phyloP scores from a whole-genome alignment of 2,329 filamentous ascomycete genomes.

The Rhynchosporium graminicola region DNA sequence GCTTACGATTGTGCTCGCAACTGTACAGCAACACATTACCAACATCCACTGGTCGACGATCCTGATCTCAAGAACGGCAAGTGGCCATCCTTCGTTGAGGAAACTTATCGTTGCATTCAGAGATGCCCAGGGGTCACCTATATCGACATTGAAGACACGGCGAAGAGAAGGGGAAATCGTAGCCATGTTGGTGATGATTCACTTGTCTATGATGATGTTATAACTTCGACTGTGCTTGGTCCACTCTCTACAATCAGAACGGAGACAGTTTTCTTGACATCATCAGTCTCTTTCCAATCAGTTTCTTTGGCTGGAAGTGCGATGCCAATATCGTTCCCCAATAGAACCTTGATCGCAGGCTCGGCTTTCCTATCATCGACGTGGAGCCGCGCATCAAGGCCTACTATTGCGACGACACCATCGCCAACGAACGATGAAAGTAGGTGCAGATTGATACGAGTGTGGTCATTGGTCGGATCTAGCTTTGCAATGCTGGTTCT shows the following conservation, averaged over 20 bases:
- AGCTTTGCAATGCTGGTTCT: not conserved
- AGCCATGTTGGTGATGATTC: not conserved
- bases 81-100: not conserved
- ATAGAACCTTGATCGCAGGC: not conserved
- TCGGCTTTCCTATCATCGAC: not conserved
- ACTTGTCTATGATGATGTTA: not conserved
- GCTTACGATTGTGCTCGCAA: slow-evolving; percentile 8
- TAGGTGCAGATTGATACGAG: not conserved
- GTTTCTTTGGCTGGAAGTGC: not conserved
- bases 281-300: not conserved
- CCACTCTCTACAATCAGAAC: slow-evolving; percentile 1
- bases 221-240: slow-evolving; percentile 5
- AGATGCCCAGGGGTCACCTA: not conserved
- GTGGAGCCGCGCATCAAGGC: not conserved
- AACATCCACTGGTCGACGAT: not conserved
- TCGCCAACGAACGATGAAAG: not conserved
- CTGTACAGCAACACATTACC: not conserved
- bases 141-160: not conserved
- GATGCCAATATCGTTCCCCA: not conserved
- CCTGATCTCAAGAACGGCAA: not conserved
- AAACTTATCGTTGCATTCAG: not conserved
- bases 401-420: not conserved
- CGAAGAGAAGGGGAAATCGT: too few relatives aligned
- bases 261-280: slow-evolving; percentile 1
- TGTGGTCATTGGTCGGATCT: not conserved